Conservation (phyloP, 1,284 basidiomycete species). For the Naganishia sp. region DNA sequence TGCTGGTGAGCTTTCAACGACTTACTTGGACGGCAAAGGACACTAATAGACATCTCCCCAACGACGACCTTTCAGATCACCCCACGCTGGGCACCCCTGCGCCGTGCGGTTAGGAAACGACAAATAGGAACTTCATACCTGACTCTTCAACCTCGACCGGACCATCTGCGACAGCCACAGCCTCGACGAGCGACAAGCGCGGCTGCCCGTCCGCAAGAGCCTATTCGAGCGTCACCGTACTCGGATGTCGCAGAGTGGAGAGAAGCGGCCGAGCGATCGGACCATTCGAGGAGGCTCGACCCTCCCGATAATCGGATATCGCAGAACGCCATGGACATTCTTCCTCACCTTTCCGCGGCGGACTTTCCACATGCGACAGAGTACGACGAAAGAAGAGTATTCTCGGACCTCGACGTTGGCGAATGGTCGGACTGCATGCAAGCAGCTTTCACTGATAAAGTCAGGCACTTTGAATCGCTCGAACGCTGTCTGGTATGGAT, state of each 20-base stretch:
- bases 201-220: neutral
- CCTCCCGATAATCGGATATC: neutral
- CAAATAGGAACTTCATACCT: neutral
- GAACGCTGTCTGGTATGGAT: slow-evolving; percentile 28
- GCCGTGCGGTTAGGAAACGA: neutral
- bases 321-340: no score
- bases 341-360: no score
- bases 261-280: no score
- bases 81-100: slow-evolving; percentile 18
- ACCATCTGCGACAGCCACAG: no score
- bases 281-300: neutral
- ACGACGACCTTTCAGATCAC: neutral
- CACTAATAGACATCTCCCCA: neutral
- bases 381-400: neutral
- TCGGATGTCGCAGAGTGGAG: no score
- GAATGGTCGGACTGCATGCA: neutral
- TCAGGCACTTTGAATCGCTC: slow-evolving; percentile 16
- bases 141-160: slow-evolving; percentile 12
- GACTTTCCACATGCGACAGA: no score
- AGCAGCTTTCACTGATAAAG: neutral
- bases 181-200: neutral
- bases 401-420: neutral
- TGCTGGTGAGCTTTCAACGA: no score
- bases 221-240: neutral
- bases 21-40: no score